Evolutionary conservation across 495 filamentous ascomycete species (phyloP).

Genomic region (Podospora tetraspora): DNA sequence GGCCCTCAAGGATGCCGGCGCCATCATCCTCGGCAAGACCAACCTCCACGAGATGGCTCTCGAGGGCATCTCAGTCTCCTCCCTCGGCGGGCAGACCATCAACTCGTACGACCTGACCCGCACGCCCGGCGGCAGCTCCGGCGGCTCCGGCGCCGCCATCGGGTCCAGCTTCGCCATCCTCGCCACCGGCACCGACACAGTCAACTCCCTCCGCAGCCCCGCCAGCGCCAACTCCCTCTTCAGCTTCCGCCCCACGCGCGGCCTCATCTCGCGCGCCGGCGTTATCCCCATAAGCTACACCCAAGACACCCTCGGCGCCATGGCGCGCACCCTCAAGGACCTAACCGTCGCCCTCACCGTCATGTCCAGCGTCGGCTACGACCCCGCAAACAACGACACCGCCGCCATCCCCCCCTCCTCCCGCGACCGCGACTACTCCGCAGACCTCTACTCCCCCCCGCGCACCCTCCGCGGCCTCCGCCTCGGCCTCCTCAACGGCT

Average conservation of each 20-base stretch:
- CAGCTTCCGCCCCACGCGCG: conserved; percentile 56
- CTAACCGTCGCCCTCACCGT: conserved; percentile 50
- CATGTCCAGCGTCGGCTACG: conserved; percentile 49
- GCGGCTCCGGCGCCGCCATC: conserved; percentile 56
- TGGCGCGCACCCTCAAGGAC: conserved; percentile 51
- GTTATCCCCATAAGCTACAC: conserved; percentile 58
- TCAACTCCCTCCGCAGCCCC: conserved; percentile 58
- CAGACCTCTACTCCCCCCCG: conserved; percentile 29
- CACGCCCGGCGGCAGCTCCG: conserved; percentile 60
- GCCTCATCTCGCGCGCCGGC: conserved; percentile 46
- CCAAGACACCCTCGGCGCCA: conserved; percentile 57
- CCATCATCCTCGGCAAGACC: conserved; percentile 60
- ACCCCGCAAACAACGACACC: conserved; percentile 42
- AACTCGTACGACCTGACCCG: conserved; percentile 59
- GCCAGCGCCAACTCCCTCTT: conserved; percentile 59
- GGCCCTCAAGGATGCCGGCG: conserved; percentile 50
- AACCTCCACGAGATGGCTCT: conserved; percentile 63
- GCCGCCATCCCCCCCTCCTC: conserved; percentile 32
- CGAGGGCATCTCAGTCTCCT: conserved; percentile 56
- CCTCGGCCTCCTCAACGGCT: conserved; percentile 44
- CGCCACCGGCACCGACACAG: conserved; percentile 59
- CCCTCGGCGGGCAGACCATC: conserved; percentile 54
- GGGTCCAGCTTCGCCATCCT: conserved; percentile 53
- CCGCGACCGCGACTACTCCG: conserved; percentile 38
- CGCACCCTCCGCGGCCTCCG: conserved; percentile 37